phyloP scores from a whole-genome alignment of 1,139 yeast genomes.

The Yamadazyma songkhlaensis region DNA sequence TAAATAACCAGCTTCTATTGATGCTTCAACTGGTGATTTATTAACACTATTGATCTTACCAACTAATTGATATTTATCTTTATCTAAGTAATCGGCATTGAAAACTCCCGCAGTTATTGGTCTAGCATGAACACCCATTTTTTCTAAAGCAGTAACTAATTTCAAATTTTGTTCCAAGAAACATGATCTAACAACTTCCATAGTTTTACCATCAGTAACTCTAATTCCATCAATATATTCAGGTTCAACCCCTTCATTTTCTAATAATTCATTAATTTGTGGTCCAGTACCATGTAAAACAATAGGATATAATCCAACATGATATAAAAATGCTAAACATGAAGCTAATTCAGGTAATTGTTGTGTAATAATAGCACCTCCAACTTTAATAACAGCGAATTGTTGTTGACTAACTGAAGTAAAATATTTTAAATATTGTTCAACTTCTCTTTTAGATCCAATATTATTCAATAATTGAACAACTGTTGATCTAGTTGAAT shows the following conservation, averaged over 20 bases:
- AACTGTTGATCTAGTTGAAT: constrained; percentile 87
- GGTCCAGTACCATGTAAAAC: constrained; percentile 99
- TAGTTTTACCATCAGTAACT: constrained; percentile 90
- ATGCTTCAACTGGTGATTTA: constrained; percentile 90
- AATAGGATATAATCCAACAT: constrained; percentile 95
- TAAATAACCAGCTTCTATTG: constrained; percentile 92
- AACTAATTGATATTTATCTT: constrained; percentile 87
- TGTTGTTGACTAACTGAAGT: constrained; percentile 95
- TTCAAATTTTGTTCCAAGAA: constrained; percentile 93
- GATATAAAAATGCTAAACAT: constrained; percentile 92
- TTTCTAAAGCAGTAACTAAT: constrained; percentile 91
- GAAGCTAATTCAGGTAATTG: constrained; percentile 91
- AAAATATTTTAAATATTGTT: constrained; percentile 92
- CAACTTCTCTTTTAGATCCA: constrained; percentile 96
- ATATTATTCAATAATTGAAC: constrained; percentile 92
- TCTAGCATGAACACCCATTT: constrained; percentile 96
- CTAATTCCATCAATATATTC: constrained; percentile 95
- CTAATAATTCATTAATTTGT: constrained; percentile 90
- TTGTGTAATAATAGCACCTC: constrained; percentile 97
- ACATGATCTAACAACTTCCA: constrained; percentile 94
- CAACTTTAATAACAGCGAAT: constrained; percentile 97
- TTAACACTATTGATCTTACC: constrained; percentile 87
- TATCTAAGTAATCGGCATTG: constrained; percentile 87
- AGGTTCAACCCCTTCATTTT: constrained; percentile 93
- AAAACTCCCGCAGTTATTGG: constrained; percentile 99